Base-by-base conservation (phyloP, 371 early-diverging fungal genomes). In the Amoeboradix gromovi region DNA sequence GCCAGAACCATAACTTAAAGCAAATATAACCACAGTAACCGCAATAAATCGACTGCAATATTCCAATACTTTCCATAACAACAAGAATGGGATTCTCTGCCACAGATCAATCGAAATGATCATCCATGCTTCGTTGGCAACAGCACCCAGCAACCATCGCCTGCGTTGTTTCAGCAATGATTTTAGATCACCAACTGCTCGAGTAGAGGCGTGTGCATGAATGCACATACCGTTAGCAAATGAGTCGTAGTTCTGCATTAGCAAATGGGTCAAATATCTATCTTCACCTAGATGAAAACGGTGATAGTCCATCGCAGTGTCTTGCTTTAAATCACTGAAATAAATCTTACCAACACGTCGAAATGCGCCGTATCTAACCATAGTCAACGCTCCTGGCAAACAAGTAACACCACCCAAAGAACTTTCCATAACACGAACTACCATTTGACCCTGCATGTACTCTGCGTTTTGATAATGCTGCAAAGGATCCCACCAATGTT, bases 331-430 rank as follows among this genome's bases (percentile, higher is more conserved):
- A 29, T 74, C 71, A 17, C 71, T 70, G 31, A 78, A 78, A 72
- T 78, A 78, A 28, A 71, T 69, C 31, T 71, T 69, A 31, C 74
- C 74, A 16, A 72, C 71, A 28, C 67, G 66, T 0, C 68, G 66
- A 31, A 78, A 73, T 1, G 70, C 71, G n/a, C 68, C 67, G 31
- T 71, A 74, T 1, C 74, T 68, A 70, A 78, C 69, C 66, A 77
- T 74, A 22, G 78, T 78, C 68, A 77, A 66, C 1, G 77, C 77
- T 28, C 78, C 78, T 31, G 78, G 78, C 1, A 78, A 68, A 31
- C 75, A 77, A 30, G 74, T 75, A 28, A 75, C 75, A 29, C 71
- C 75, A 28, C 78, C 78, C 16, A 76, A 70, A 2, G 68, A 66
- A 30, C 73, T 70, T 48, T 78, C 78, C 30, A 74, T 68, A 0